Conservation (phyloP, 495 filamentous ascomycete genomes). For the Tuber umbilicatum region DNA sequence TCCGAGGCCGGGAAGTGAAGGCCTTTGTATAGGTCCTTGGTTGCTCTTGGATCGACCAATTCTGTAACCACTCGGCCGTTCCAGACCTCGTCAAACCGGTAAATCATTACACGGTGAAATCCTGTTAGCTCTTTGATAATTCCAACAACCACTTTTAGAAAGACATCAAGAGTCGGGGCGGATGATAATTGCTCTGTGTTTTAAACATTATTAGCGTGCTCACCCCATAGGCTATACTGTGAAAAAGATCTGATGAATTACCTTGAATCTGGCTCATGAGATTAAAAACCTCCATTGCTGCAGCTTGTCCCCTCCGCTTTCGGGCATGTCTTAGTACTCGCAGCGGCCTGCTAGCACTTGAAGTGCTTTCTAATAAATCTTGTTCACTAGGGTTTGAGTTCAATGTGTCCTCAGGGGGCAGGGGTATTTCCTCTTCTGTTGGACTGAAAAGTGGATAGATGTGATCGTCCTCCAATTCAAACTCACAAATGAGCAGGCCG, state of each 20-base stretch:
- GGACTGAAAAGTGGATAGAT: conserved; percentile 61
- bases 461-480: conserved; percentile 79
- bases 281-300: conserved; percentile 89
- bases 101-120: conserved; percentile 89
- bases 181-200: conserved; percentile 59
- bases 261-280: conserved; percentile 76
- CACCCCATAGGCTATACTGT: neutral
- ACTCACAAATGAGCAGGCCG: conserved; percentile 79
- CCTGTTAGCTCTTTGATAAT: conserved; percentile 81
- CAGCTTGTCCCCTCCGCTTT: conserved; percentile 71
- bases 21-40: conserved; percentile 81
- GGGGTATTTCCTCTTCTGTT: conserved; percentile 51
- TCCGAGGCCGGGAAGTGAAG: conserved; percentile 87
- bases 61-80: conserved; percentile 86
- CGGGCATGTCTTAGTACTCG: conserved; percentile 71
- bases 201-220: conserved; percentile 6
- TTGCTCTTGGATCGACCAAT: conserved; percentile 69
- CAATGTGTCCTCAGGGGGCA: conserved; percentile 67
- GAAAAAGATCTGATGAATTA: neutral
- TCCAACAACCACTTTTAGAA: conserved; percentile 69
- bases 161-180: conserved; percentile 59
- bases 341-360: conserved; percentile 67
- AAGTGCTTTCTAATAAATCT: conserved; percentile 67
- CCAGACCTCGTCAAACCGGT: conserved; percentile 78
- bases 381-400: conserved; percentile 60